A percentile compares a stretch with the other conserved stretches of the same genome.
Conservation (phyloP, 2,329 filamentous ascomycete genomes). For the Xylariaceae sp. region DNA sequence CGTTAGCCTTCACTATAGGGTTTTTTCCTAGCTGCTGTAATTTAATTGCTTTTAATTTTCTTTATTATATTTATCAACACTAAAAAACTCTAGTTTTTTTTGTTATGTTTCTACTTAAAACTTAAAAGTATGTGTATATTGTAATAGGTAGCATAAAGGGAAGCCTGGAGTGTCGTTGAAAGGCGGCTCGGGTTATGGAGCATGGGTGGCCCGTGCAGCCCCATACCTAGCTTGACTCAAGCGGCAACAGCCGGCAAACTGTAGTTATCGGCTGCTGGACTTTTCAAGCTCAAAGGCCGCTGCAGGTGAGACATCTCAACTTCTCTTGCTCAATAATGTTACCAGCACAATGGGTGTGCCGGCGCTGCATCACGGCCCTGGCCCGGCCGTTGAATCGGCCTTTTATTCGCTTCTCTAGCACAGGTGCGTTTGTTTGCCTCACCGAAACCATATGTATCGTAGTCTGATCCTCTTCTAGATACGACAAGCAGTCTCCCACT, state of each 20-base stretch:
- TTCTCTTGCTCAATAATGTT: slow-evolving; percentile 37
- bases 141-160: no score
- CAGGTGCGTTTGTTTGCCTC: slow-evolving; percentile 45
- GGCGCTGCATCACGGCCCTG: slow-evolving; percentile 53
- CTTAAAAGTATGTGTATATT: no score
- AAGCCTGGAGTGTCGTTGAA: no score
- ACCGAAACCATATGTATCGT: slow-evolving; percentile 1
- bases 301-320: not conserved
- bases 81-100: no score
- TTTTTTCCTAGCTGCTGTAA: no score
- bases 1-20: no score
- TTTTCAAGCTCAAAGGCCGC: slow-evolving; percentile 1
- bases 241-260: slow-evolving; percentile 27
- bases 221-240: not conserved
- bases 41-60: no score
- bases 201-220: slow-evolving; percentile 5
- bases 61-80: no score
- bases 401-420: slow-evolving; percentile 53
- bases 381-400: slow-evolving; percentile 39
- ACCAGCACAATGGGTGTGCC: slow-evolving; percentile 59
- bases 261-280: slow-evolving; percentile 15
- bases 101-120: no score
- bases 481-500: slow-evolving; percentile 51
- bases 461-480: slow-evolving; percentile 34
- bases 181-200: no score